Evolutionary conservation across 1,284 basidiomycete species (phyloP).

Genomic region (Acaromyces ingoldii): DNA sequence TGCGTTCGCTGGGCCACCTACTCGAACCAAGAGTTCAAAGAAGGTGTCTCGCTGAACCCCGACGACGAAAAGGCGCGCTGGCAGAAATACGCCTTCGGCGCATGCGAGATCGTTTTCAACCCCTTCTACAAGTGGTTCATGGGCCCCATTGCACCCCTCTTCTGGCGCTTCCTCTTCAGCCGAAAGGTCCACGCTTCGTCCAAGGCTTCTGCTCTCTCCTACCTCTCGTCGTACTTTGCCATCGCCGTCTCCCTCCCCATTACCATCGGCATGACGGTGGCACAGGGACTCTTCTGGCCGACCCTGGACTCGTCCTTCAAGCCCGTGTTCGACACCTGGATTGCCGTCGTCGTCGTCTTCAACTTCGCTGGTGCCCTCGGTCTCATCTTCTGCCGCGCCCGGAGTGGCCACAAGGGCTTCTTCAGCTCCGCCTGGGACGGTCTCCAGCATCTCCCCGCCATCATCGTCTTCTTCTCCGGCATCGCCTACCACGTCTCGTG

Average conservation of each 20-base stretch:
- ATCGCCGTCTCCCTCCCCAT: constrained; percentile 66
- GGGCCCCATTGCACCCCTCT: constrained; percentile 56
- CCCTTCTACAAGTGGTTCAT: constrained; percentile 64
- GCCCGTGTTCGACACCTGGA: constrained; percentile 63
- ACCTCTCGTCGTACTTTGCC: constrained; percentile 75
- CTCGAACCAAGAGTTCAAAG: constrained; percentile 71
- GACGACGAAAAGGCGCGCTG: constrained; percentile 76
- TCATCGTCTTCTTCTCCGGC: constrained; percentile 20
- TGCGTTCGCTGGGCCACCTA: constrained; percentile 78
- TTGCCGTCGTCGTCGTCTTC: constrained; percentile 72
- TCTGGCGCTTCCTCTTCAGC: not conserved
- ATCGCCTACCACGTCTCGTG: constrained; percentile 56
- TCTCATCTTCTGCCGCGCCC: not conserved
- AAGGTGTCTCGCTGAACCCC: constrained; percentile 70
- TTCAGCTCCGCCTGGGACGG: constrained; percentile 62
- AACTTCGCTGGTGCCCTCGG: constrained; percentile 35
- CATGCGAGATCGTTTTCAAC: constrained; percentile 51
- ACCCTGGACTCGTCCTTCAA: constrained; percentile 63
- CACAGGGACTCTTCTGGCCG: constrained; percentile 64
- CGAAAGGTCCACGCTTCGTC: constrained; percentile 43
- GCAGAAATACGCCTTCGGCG: constrained; percentile 78
- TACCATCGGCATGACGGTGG: constrained; percentile 65
- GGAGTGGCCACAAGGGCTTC: constrained; percentile 60
- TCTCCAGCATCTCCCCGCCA: constrained; percentile 68
- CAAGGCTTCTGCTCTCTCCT: constrained; percentile 64